phyloP scores from a whole-genome alignment of 495 filamentous ascomycete species.

The Physcia stellaris region DNA sequence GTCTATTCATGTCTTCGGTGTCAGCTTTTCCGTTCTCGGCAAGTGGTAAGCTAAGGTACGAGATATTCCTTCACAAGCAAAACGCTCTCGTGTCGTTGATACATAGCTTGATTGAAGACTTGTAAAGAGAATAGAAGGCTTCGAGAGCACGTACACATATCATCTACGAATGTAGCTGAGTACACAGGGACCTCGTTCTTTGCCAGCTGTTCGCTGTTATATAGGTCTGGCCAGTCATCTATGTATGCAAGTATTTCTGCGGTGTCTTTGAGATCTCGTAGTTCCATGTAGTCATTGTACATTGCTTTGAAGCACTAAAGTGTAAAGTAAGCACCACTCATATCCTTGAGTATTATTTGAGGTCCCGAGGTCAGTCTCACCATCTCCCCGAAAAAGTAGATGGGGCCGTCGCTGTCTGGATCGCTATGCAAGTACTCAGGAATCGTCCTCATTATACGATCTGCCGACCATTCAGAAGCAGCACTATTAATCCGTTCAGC shows the following conservation, averaged over 20 bases:
- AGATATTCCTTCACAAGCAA: no score
- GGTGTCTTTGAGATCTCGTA: slow-evolving; percentile 45
- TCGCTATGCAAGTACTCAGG: slow-evolving; percentile 27
- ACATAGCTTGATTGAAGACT: no score
- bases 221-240: slow-evolving; percentile 60
- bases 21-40: no score
- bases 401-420: slow-evolving; percentile 30
- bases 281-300: slow-evolving; percentile 63
- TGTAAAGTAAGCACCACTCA: slow-evolving; percentile 4
- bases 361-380: slow-evolving; percentile 17
- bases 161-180: slow-evolving; percentile 70
- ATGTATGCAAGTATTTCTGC: slow-evolving; percentile 57
- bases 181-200: slow-evolving; percentile 82
- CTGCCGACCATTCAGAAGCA: slow-evolving; percentile 51
- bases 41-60: no score
- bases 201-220: slow-evolving; percentile 55
- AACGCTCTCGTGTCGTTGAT: no score
- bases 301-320: slow-evolving; percentile 57
- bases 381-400: slow-evolving; percentile 89
- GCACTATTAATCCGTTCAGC: slow-evolving; percentile 22
- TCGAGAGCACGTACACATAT: no score
- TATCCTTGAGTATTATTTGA: neutral
- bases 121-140: no score
- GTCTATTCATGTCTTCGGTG: no score
- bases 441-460: slow-evolving; percentile 30